phyloP scores from a whole-genome alignment of 805 yeast genomes.

The Nakazawaea anatomiae region DNA sequence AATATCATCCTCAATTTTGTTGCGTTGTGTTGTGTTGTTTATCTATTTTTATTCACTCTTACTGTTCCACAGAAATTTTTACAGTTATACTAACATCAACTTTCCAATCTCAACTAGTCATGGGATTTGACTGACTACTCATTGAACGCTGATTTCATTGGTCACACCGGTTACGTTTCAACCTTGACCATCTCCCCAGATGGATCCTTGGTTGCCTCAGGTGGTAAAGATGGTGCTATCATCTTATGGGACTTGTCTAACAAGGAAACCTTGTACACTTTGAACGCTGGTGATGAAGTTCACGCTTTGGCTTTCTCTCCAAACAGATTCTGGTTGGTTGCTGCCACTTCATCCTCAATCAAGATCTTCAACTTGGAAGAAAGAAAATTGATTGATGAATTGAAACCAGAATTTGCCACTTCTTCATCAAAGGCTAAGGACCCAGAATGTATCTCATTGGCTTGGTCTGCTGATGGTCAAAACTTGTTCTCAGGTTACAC shows the following conservation, averaged over 20 bases:
- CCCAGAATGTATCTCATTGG: slow-evolving; percentile 96
- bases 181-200: slow-evolving; percentile 98
- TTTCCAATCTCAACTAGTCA: slow-evolving; percentile 45
- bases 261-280: slow-evolving; percentile 84
- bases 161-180: slow-evolving; percentile 99
- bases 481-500: slow-evolving; percentile 99
- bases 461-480: slow-evolving; percentile 99
- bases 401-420: slow-evolving; percentile 94
- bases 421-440: slow-evolving; percentile 82
- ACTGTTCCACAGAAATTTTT: too few species aligned
- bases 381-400: slow-evolving; percentile 90
- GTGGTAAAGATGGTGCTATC: slow-evolving; percentile 99
- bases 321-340: slow-evolving; percentile 99
- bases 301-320: slow-evolving; percentile 99
- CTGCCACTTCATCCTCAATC: slow-evolving; percentile 97
- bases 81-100: slow-evolving; percentile 12
- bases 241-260: slow-evolving; percentile 96
- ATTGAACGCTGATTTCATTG: slow-evolving; percentile 92
- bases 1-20: not conserved
- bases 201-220: slow-evolving; percentile 98
- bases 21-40: too few species aligned
- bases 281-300: slow-evolving; percentile 93
- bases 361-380: slow-evolving; percentile 97
- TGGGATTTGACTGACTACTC: slow-evolving; percentile 88
- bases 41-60: too few species aligned